These are phyloP conservation scores for Xylariaceae sp. DNA, from an alignment of 2,329 filamentous ascomycete genomes.

Conservation along the genomic window DNA sequence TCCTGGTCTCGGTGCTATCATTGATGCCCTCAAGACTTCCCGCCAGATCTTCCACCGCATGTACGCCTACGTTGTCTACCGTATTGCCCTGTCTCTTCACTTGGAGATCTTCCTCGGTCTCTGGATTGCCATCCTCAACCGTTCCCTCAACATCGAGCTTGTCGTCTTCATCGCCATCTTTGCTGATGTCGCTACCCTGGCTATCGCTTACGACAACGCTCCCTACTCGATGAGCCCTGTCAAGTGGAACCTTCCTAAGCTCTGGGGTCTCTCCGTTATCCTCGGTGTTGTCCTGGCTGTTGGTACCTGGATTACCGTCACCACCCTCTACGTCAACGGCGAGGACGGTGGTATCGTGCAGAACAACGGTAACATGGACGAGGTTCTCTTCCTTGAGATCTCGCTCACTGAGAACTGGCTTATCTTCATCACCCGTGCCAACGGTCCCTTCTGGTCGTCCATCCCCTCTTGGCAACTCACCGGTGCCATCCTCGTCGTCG, in stretches of 20 bases:
- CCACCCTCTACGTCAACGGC: slow-evolving; percentile 65
- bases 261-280: slow-evolving; percentile 87
- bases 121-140: slow-evolving; percentile 85
- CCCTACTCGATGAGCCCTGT: slow-evolving; percentile 80
- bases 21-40: slow-evolving; percentile 86
- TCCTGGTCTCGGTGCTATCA: slow-evolving; percentile 85
- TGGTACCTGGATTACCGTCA: slow-evolving; percentile 85
- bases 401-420: slow-evolving; percentile 92
- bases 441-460: slow-evolving; percentile 87
- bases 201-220: slow-evolving; percentile 90
- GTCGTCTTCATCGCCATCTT: slow-evolving; percentile 95
- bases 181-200: slow-evolving; percentile 84
- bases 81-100: slow-evolving; percentile 87
- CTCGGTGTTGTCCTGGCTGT: slow-evolving; percentile 75
- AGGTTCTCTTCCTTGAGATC: slow-evolving; percentile 83
- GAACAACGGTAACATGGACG: slow-evolving; percentile 78
- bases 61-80: slow-evolving; percentile 94
- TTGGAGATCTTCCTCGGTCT: slow-evolving; percentile 87
- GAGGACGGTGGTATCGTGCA: slow-evolving; percentile 79
- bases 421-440: slow-evolving; percentile 92
- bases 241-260: slow-evolving; percentile 92
- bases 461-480: slow-evolving; percentile 80
- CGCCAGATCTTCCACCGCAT: slow-evolving; percentile 96
- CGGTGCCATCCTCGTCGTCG: slow-evolving; percentile 73
- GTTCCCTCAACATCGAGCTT: slow-evolving; percentile 75